Conservation (phyloP, 2,329 filamentous ascomycete species). For the Chrysosporium keratinophilum region DNA sequence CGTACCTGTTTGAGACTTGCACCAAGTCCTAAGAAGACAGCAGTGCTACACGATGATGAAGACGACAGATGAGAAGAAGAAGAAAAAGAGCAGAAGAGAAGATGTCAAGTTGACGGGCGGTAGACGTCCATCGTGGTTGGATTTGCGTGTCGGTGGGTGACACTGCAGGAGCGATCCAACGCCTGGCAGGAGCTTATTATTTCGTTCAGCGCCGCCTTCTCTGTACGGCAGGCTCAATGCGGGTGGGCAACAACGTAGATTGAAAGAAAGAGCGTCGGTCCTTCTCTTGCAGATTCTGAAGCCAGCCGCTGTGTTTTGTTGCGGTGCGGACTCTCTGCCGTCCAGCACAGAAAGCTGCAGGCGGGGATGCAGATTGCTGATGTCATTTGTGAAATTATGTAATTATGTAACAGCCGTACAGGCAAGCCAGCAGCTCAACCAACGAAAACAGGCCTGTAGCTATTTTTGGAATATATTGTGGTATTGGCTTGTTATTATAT, state of each 20-base stretch:
- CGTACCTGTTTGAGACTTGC: background rate
- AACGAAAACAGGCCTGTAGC: too few species aligned
- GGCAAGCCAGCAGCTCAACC: background rate
- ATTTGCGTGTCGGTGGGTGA: background rate
- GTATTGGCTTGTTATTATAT: background rate
- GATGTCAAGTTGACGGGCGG: background rate
- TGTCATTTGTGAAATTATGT: background rate
- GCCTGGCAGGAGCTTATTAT: slow-evolving; percentile 1
- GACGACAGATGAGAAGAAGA: background rate
- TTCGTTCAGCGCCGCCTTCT: background rate
- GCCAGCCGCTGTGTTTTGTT: background rate
- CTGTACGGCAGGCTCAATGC: background rate
- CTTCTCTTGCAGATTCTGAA: background rate
- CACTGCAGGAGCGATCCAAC: slow-evolving; percentile 3
- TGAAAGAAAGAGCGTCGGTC: background rate
- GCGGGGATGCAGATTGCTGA: background rate
- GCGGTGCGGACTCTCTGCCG: background rate
- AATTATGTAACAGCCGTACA: too few species aligned
- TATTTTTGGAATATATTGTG: background rate
- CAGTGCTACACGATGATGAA: background rate
- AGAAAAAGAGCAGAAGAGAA: background rate
- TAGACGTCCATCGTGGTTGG: background rate
- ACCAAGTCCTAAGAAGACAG: background rate
- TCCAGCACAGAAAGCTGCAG: background rate
- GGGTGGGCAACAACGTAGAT: background rate